Evolutionary conservation across 2,329 filamentous ascomycete species (phyloP).

Genomic region (Exophiala sideris): DNA sequence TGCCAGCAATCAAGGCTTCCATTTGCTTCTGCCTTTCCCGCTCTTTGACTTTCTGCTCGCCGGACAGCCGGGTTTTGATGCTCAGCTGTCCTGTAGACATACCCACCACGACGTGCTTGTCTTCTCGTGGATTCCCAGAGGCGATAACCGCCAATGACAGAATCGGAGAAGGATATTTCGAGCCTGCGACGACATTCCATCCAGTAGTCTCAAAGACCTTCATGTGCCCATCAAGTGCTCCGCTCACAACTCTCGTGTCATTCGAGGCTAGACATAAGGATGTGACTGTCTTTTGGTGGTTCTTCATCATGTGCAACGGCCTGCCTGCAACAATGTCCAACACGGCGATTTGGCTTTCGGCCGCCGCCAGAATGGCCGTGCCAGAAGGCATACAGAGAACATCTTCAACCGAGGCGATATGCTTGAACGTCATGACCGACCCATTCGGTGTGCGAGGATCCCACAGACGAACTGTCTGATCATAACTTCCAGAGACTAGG

Average conservation of each 20-base stretch:
- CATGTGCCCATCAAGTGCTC: slow-evolving; percentile 89
- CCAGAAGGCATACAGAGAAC: slow-evolving; percentile 85
- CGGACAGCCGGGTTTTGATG: slow-evolving; percentile 81
- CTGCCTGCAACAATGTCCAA: slow-evolving; percentile 89
- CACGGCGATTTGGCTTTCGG: slow-evolving; percentile 83
- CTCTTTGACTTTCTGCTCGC: slow-evolving; percentile 72
- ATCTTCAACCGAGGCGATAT: slow-evolving; percentile 80
- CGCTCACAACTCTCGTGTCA: slow-evolving; percentile 76
- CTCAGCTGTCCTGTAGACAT: slow-evolving; percentile 93
- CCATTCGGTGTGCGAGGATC: slow-evolving; percentile 70
- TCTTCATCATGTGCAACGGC: slow-evolving; percentile 79
- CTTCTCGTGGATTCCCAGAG: slow-evolving; percentile 65
- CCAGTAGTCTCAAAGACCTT: slow-evolving; percentile 92
- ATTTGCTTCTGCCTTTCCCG: slow-evolving; percentile 79
- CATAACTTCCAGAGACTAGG: slow-evolving; percentile 87
- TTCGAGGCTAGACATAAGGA: slow-evolving; percentile 77
- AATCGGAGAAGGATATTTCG: slow-evolving; percentile 90
- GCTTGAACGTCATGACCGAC: slow-evolving; percentile 90
- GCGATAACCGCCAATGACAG: slow-evolving; percentile 76
- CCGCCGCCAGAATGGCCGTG: slow-evolving; percentile 78
- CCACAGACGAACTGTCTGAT: slow-evolving; percentile 90
- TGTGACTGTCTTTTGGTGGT: slow-evolving; percentile 97
- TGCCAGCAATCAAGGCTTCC: slow-evolving; percentile 74
- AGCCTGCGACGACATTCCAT: slow-evolving; percentile 94
- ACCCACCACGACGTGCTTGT: slow-evolving; percentile 91